A percentile compares a stretch with the other conserved stretches of the same genome.
These are phyloP conservation scores for Cyberlindnera amylophila DNA, from an alignment of 805 yeast species.

Conservation along the genomic window DNA sequence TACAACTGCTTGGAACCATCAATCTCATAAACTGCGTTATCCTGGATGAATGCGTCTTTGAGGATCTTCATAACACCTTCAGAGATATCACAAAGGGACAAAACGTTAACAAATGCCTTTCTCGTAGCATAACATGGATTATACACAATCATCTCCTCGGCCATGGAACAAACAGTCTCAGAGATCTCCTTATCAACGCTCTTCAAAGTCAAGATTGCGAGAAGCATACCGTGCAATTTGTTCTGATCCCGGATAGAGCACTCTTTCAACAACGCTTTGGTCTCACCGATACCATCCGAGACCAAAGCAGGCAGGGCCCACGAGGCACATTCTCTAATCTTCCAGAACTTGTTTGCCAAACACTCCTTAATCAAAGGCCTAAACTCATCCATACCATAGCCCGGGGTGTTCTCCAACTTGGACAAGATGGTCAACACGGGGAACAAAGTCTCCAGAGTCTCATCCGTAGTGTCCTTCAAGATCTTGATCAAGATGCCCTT, in stretches of 20 bases:
- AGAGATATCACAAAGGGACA: slow-evolving; percentile 3
- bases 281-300: slow-evolving; percentile 30
- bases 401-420: slow-evolving; percentile 60
- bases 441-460: slow-evolving; percentile 57
- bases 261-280: slow-evolving; percentile 25
- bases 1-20: slow-evolving; percentile 52
- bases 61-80: slow-evolving; percentile 23
- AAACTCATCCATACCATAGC: slow-evolving; percentile 52
- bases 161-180: slow-evolving; percentile 4
- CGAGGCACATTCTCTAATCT: slow-evolving; percentile 84
- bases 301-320: slow-evolving; percentile 56
- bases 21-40: slow-evolving; percentile 27
- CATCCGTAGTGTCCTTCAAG: slow-evolving; percentile 32
- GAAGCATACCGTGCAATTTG: slow-evolving; percentile 53
- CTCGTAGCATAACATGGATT: slow-evolving; percentile 32
- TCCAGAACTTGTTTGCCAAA: slow-evolving; percentile 63
- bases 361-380: slow-evolving; percentile 43
- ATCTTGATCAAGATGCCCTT: slow-evolving; percentile 44
- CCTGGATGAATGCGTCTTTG: slow-evolving; percentile 34
- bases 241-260: slow-evolving; percentile 35
- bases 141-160: slow-evolving; percentile 16
- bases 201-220: slow-evolving; percentile 42
- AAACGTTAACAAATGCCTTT: slow-evolving; percentile 31
- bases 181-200: slow-evolving; percentile 8
- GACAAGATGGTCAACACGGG: slow-evolving; percentile 72